Percentiles rank a stretch among this genome's conserved stretches.
phyloP scores from a whole-genome alignment of 2,329 filamentous ascomycete species.

The Penicillium aurantiogriseum region DNA sequence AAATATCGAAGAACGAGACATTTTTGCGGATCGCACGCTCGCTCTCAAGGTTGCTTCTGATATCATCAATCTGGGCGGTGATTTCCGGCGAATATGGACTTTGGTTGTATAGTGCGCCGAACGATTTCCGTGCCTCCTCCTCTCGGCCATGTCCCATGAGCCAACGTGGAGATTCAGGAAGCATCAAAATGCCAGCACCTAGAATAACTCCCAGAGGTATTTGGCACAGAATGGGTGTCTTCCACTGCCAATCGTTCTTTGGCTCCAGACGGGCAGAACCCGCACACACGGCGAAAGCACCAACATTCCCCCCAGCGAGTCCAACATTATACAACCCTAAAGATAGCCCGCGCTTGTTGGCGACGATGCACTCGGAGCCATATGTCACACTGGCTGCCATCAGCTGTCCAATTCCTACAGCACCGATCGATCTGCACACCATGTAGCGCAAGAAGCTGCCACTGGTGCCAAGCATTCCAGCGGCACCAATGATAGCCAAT shows the following conservation, averaged over 20 bases:
- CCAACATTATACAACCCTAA: constrained; percentile 29
- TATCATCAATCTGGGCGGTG: constrained; percentile 24
- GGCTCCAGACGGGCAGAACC: constrained; percentile 25
- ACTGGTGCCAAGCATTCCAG: constrained; percentile 27
- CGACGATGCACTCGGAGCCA: constrained; percentile 26
- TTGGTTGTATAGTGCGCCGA: constrained; percentile 21
- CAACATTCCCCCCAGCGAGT: constrained; percentile 27
- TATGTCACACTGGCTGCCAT: constrained; percentile 20
- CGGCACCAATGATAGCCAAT: constrained; percentile 26
- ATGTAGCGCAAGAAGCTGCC: constrained; percentile 28
- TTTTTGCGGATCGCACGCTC: constrained; percentile 16
- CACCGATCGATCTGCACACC: constrained; percentile 28
- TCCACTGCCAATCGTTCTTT: constrained; percentile 30
- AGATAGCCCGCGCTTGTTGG: constrained; percentile 24
- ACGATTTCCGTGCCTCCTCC: constrained; percentile 24
- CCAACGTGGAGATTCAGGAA: constrained; percentile 31
- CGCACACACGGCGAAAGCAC: constrained; percentile 28
- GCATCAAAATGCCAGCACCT: constrained; percentile 25
- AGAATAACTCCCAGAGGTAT: constrained; percentile 29
- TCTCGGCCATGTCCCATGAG: constrained; percentile 21
- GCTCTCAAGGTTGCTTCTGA: constrained; percentile 25
- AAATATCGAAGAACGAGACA: constrained; percentile 27
- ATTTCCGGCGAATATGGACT: constrained; percentile 23
- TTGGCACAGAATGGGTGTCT: constrained; percentile 32
- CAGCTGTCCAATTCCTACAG: constrained; percentile 25